Conservation (phyloP, 169 alveolate genomes). For the Eimeria mitis region DNA sequence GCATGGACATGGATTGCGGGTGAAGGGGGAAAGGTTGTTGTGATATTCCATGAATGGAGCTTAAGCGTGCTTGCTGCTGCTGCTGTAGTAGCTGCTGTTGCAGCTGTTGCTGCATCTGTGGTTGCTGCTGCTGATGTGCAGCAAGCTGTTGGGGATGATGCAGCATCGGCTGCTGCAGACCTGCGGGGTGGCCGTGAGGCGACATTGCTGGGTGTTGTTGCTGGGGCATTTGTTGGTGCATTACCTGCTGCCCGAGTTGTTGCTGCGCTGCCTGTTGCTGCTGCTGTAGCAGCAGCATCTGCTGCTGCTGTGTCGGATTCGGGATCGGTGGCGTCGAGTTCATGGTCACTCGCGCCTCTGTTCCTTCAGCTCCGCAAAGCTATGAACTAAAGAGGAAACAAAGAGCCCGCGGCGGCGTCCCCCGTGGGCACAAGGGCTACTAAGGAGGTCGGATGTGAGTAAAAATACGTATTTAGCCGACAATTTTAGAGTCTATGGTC, state of each 20-base stretch:
- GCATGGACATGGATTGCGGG: constrained; percentile 18
- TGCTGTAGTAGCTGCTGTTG: constrained; percentile 5
- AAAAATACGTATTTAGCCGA: background rate
- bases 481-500: background rate
- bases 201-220: background rate
- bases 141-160: constrained; percentile 39
- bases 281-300: constrained; percentile 43
- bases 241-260: constrained; percentile 25
- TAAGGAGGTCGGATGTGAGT: background rate
- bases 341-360: background rate
- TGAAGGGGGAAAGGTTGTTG: constrained; percentile 39
- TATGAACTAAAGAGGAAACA: background rate
- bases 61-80: constrained; percentile 30
- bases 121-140: constrained; percentile 43
- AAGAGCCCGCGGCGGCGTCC: background rate
- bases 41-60: constrained; percentile 19
- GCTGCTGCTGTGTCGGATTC: constrained; percentile 54
- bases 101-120: constrained; percentile 27
- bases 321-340: constrained; percentile 29
- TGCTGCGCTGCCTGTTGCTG: constrained; percentile 64
- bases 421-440: background rate
- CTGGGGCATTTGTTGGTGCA: constrained; percentile 32
- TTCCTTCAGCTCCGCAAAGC: background rate
- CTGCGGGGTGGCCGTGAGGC: constrained; percentile 29
- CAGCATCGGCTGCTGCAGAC: constrained; percentile 61